phyloP scores from a whole-genome alignment of 129 eudicot genomes.

The Artemisia argyi region DNA sequence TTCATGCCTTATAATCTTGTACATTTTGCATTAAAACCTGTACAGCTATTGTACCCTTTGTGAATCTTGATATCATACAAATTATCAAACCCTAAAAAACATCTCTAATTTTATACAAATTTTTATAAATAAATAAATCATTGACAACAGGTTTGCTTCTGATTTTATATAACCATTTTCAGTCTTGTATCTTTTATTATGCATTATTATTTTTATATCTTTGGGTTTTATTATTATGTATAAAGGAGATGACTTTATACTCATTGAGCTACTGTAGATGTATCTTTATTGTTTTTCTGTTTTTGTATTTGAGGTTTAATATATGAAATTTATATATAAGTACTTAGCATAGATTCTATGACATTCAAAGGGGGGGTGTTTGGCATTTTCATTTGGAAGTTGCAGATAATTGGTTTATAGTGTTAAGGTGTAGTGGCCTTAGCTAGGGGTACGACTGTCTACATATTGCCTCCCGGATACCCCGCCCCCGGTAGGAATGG shows the following conservation, averaged over 20 bases:
- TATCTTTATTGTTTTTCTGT: too few relatives aligned
- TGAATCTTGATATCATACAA: not conserved
- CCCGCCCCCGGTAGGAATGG: too few relatives aligned
- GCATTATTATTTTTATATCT: not conserved
- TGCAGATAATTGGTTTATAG: not conserved
- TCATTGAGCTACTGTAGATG: too few relatives aligned
- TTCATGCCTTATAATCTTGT: not conserved
- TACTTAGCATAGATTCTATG: not conserved
- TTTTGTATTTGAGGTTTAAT: not conserved
- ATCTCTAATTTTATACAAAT: not conserved
- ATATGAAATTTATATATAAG: not conserved
- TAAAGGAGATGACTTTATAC: not conserved
- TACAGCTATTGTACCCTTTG: not conserved
- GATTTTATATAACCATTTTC: not conserved
- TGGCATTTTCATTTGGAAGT: not conserved
- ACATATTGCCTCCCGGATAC: too few relatives aligned
- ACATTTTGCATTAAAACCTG: not conserved
- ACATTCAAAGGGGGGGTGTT: not conserved
- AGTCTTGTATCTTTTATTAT: not conserved
- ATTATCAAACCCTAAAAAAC: not conserved
- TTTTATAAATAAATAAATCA: not conserved
- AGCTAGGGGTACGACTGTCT: too few relatives aligned
- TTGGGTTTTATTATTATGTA: not conserved
- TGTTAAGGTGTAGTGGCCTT: too few relatives aligned
- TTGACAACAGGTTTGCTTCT: constrained; percentile 25